Conservation (phyloP, 306 rosid genomes). For the Vigna angularis region DNA sequence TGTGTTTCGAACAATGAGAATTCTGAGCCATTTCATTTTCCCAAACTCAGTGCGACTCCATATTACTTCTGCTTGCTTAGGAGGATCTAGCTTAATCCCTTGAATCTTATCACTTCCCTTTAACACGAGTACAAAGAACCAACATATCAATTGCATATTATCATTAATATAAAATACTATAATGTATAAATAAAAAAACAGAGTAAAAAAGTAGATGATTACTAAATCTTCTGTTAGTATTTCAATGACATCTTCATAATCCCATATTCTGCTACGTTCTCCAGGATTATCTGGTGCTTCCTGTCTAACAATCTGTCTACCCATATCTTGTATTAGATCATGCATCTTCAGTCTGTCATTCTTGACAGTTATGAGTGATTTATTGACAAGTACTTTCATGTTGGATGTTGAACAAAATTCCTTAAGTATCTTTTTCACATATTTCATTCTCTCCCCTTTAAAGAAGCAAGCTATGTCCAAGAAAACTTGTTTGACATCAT, state of each 20-base stretch:
- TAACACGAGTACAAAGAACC: neutral
- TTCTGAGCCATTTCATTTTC: slow-evolving; percentile 33
- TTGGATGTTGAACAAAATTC: neutral
- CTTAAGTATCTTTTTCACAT: neutral
- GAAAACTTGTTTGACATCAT: neutral
- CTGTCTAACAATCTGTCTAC: slow-evolving; percentile 22
- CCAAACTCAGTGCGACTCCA: neutral
- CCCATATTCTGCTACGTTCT: slow-evolving; percentile 35
- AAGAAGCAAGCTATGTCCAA: slow-evolving; percentile 39
- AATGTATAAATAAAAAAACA: neutral
- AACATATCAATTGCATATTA: neutral
- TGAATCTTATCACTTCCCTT: slow-evolving; percentile 21
- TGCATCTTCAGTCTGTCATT: neutral
- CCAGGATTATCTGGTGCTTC: slow-evolving; percentile 3
- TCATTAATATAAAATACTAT: neutral
- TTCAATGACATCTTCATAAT: neutral
- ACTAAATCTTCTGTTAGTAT: neutral
- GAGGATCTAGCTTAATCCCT: neutral
- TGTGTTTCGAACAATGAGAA: slow-evolving; percentile 34
- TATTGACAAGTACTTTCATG: neutral
- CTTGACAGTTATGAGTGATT: slow-evolving; percentile 5
- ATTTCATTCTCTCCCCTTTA: neutral
- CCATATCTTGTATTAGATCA: slow-evolving; percentile 37
- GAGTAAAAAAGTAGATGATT: neutral
- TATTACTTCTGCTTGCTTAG: neutral